Evolutionary conservation across 305 asterid genomes (phyloP).

Genomic region (Rubia tinctorum): DNA sequence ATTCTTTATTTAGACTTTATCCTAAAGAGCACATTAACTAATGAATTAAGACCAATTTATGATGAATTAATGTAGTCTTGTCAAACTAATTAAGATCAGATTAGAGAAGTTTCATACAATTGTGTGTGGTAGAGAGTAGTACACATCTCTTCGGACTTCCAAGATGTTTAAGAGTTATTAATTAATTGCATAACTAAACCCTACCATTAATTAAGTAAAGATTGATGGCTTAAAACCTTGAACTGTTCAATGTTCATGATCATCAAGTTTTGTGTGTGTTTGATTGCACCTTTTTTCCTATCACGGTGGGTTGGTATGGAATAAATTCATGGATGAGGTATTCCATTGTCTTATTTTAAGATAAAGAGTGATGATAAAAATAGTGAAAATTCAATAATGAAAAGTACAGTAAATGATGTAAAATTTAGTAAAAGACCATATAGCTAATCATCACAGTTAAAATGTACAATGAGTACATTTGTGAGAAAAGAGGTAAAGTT

Average conservation of each 20-base stretch:
- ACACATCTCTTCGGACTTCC: conserved; percentile 16
- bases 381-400: too few relatives aligned
- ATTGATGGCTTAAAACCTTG: too few relatives aligned
- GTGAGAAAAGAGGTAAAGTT: too few relatives aligned
- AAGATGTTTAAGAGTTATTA: not conserved
- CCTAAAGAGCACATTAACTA: not conserved
- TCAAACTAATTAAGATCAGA: not conserved
- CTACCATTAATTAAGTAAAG: not conserved
- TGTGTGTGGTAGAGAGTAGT: conserved; percentile 16
- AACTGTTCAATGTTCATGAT: not conserved
- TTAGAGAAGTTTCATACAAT: not conserved
- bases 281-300: not conserved
- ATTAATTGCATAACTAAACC: not conserved
- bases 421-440: too few relatives aligned
- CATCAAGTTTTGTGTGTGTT: not conserved
- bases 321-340: not conserved
- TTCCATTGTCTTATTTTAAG: too few relatives aligned
- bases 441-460: too few relatives aligned
- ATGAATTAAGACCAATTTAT: not conserved
- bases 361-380: too few relatives aligned
- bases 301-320: not conserved
- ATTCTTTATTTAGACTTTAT: not conserved
- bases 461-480: too few relatives aligned
- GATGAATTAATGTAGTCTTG: not conserved
- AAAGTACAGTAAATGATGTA: too few relatives aligned